phyloP scores from a whole-genome alignment of 1,284 basidiomycete genomes.

The Cryptococcus jaspeensis region DNA sequence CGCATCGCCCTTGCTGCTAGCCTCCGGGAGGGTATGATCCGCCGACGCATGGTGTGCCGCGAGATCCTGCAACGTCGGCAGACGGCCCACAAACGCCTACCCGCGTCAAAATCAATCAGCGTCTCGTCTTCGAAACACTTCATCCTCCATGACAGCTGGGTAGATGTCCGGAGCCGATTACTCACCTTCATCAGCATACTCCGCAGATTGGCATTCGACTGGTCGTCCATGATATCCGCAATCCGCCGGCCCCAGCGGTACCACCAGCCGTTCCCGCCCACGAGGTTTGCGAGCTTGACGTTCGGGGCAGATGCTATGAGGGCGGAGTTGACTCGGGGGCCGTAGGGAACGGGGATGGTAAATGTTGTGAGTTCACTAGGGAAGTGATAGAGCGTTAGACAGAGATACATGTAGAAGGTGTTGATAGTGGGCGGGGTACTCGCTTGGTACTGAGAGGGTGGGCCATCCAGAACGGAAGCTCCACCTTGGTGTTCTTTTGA shows the following conservation, averaged over 20 bases:
- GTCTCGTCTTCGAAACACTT: too few relatives aligned
- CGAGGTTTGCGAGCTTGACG: slow-evolving; percentile 72
- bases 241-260: slow-evolving; percentile 82
- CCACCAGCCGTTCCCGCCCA: slow-evolving; percentile 84
- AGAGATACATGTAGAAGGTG: neutral
- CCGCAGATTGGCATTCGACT: slow-evolving; percentile 66
- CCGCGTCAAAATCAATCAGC: slow-evolving; percentile 1
- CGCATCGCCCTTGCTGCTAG: slow-evolving; percentile 58
- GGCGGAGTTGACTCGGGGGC: slow-evolving; percentile 71
- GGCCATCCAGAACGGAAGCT: slow-evolving; percentile 82
- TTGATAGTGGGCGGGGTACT: slow-evolving; percentile 31
- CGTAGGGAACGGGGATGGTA: slow-evolving; percentile 73
- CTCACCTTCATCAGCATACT: slow-evolving; percentile 65
- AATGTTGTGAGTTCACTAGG: slow-evolving; percentile 80
- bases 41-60: slow-evolving; percentile 79
- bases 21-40: slow-evolving; percentile 53
- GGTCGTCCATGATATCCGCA: slow-evolving; percentile 72
- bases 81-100: slow-evolving; percentile 74
- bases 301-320: slow-evolving; percentile 78
- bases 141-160: too few relatives aligned
- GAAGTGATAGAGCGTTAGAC: neutral
- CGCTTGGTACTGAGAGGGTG: slow-evolving; percentile 79
- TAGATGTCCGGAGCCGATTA: slow-evolving; percentile 1
- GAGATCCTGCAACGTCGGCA: slow-evolving; percentile 80
- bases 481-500: slow-evolving; percentile 66